These are phyloP conservation scores for Nicotiana tomentosiformis DNA, from an alignment of 257 asterid genomes.

Conservation along the genomic window DNA sequence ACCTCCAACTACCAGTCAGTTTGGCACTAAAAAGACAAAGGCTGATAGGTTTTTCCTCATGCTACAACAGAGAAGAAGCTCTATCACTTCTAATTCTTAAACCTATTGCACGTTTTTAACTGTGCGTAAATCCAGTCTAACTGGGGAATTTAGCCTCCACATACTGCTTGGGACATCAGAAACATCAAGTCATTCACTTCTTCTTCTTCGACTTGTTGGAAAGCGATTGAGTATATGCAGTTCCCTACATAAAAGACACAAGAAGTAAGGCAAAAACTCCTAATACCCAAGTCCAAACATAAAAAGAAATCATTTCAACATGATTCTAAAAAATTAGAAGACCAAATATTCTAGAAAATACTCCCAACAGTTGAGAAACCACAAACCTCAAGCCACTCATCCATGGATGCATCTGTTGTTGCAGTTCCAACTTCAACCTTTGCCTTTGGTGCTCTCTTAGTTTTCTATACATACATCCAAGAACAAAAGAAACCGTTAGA, in stretches of 20 bases:
- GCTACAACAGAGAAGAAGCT: conserved; percentile 46
- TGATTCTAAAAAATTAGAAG: neutral
- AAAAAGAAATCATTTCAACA: neutral
- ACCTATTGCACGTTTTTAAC: conserved; percentile 15
- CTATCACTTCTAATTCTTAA: conserved; percentile 17
- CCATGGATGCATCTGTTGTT: conserved; percentile 77
- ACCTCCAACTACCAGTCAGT: conserved; percentile 26
- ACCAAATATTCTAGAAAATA: neutral
- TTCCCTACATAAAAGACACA: conserved; percentile 45
- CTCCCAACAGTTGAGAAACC: neutral
- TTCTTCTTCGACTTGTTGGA: conserved; percentile 71
- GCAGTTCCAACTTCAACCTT: conserved; percentile 94
- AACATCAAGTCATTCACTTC: conserved; percentile 42
- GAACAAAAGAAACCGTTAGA: neutral
- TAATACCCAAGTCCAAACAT: neutral
- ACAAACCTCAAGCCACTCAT: conserved; percentile 97
- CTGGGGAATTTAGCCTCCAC: conserved; percentile 7
- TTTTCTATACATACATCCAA: conserved; percentile 43
- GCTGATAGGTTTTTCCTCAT: conserved; percentile 15
- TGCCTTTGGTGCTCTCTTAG: conserved; percentile 72
- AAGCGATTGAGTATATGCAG: conserved; percentile 65
- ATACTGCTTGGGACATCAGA: conserved; percentile 13
- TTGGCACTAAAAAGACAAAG: conserved; percentile 9
- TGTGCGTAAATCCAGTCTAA: conserved; percentile 14
- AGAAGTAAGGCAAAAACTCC: neutral